Percentiles rank a stretch among this genome's conserved stretches.
Conservation (phyloP, 176 grass and related monocot genomes). For the Rhipidocladum racemiflorum region DNA sequence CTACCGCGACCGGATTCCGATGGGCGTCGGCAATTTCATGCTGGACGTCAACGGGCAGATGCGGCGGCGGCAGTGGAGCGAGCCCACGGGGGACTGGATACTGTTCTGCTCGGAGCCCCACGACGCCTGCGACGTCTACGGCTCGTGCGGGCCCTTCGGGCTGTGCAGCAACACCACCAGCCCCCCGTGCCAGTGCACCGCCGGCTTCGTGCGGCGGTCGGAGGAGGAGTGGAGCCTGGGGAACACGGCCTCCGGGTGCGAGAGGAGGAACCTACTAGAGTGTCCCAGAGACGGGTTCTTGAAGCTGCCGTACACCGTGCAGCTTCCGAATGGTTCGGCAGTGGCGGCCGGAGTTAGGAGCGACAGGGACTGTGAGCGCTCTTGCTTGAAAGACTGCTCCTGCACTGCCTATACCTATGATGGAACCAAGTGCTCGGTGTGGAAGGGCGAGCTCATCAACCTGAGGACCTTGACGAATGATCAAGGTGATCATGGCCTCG, state of each 20-base stretch:
- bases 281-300: constrained; percentile 40
- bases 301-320: constrained; percentile 26
- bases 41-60: constrained; percentile 55
- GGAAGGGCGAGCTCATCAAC: constrained; percentile 38
- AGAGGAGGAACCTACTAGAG: constrained; percentile 21
- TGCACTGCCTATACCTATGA: constrained; percentile 40
- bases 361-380: constrained; percentile 31
- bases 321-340: constrained; percentile 22
- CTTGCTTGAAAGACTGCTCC: constrained; percentile 40
- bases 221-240: constrained; percentile 25
- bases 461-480: constrained; percentile 2
- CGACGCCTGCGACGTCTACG: constrained; percentile 51
- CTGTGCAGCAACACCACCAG: constrained; percentile 47
- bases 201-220: constrained; percentile 34
- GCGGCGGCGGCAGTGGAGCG: constrained; percentile 43
- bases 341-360: constrained; percentile 20
- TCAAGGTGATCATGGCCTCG: neutral
- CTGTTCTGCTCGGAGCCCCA: constrained; percentile 46
- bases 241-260: constrained; percentile 39
- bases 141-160: constrained; percentile 49
- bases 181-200: constrained; percentile 43
- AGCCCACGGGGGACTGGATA: constrained; percentile 3
- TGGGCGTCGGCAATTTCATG: constrained; percentile 47
- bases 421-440: constrained; percentile 25
- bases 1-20: constrained; percentile 20